A percentile compares a stretch with the other conserved stretches of the same genome.
Evolutionary conservation across 306 rosid genomes (phyloP).

Genomic region (Quercus berberidifolia): DNA sequence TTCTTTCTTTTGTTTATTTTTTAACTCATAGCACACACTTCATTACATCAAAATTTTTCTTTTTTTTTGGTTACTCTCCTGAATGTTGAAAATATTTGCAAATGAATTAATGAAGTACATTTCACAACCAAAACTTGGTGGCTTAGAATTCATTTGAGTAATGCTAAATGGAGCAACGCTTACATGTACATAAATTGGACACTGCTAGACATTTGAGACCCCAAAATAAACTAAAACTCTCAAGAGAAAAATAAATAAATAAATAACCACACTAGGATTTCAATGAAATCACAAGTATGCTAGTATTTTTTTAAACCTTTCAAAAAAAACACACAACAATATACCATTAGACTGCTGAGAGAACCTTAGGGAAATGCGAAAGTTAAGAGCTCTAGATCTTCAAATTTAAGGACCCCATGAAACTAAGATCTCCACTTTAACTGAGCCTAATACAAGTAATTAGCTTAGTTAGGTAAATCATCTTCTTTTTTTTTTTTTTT

Average conservation of each 20-base stretch:
- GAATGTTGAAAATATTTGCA: neutral
- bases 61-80: neutral
- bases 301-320: neutral
- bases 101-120: neutral
- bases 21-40: neutral
- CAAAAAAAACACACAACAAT: neutral
- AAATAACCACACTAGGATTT: neutral
- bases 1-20: neutral
- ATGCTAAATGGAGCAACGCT: neutral
- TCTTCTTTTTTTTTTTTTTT: fast-evolving
- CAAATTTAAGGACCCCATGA: neutral
- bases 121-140: neutral
- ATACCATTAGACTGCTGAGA: neutral
- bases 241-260: neutral
- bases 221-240: neutral
- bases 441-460: neutral
- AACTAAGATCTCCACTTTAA: neutral
- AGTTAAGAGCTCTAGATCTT: neutral
- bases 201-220: neutral
- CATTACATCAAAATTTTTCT: neutral
- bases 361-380: neutral
- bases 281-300: neutral
- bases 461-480: neutral
- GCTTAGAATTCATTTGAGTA: neutral
- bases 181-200: neutral